Evolutionary conservation across 225 moss, liverwort and hornwort species (phyloP), one percentile per base, ranked within the genome.

Genomic region (Polytrichum commune): DNA sequence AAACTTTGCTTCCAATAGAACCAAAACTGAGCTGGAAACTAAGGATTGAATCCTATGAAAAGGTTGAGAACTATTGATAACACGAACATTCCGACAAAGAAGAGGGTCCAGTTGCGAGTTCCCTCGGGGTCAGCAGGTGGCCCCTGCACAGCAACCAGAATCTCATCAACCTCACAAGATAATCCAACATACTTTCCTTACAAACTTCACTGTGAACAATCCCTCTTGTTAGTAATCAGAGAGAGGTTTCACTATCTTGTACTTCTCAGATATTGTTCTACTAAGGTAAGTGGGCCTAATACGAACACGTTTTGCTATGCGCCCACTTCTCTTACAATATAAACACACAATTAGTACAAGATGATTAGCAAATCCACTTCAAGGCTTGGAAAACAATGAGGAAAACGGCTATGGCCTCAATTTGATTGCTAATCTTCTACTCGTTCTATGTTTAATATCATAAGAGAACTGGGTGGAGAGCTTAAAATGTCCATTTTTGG

Each of bases 61-160:
- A 88, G 2, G 62, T 65, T 84, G 63, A 88, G 71, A 27, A 79
- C 10, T 73, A 78, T 82, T 29, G 88, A 88, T 2, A 88, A 54
- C 5, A 84, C 62, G 68, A 88, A 84, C 84, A 71, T 68, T 20
- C 84, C 84, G 27, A 70, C 70, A 73, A 88, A 82, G 77, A 88
- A 88, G 29, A 82, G 77, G 30, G 60, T 82, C 33, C 82, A 81
- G 0, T 82, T 82, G 19, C 62, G 75, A 57, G 82, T 84, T 63
- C 73, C 88, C 73, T 79, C 84, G 56, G 79, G 82, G 55, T 88
- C 88, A 70, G 71, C 82, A 7, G 72, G 71, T 69, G 1, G 0
- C 23, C 56, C 69, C 86, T 86, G 78, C 28, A 65, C 38, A 77
- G 33, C 53, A 60, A 46, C 16, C 46, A 46, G 46, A 46, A 46